phyloP scores from a whole-genome alignment of 2,329 filamentous ascomycete genomes.

The Arthroderma uncinatum region DNA sequence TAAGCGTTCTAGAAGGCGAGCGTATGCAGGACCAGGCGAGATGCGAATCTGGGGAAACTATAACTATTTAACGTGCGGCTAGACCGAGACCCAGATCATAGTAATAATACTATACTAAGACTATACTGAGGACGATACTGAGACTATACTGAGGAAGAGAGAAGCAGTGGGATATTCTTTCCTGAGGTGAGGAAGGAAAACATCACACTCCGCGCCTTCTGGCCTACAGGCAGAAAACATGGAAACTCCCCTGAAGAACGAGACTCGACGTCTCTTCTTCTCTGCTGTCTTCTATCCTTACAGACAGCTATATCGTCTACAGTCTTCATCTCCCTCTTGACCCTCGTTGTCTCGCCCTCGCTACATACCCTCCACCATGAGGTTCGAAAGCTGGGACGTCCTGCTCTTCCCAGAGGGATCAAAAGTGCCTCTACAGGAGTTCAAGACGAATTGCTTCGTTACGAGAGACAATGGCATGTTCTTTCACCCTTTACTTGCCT shows the following conservation, averaged over 20 bases:
- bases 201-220: background rate
- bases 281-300: background rate
- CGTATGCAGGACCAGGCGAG: no score
- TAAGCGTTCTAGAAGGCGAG: no score
- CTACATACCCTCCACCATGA: constrained; percentile 43
- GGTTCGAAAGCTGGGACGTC: constrained; percentile 78
- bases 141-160: constrained; percentile 17
- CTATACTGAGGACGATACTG: no score
- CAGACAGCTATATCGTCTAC: background rate
- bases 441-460: constrained; percentile 65
- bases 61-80: no score
- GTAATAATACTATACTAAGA: no score
- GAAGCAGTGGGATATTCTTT: background rate
- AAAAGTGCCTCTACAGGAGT: constrained; percentile 66
- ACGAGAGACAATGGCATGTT: constrained; percentile 40
- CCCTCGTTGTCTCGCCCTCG: background rate
- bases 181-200: background rate
- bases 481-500: background rate
- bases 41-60: no score
- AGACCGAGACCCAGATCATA: no score
- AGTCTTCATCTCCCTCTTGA: constrained; percentile 17
- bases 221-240: background rate
- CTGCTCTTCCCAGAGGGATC: constrained; percentile 62
- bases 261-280: no score
- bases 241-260: no score